Conservation (phyloP, 2,329 filamentous ascomycete genomes). For the Fusarium goolgardi region DNA sequence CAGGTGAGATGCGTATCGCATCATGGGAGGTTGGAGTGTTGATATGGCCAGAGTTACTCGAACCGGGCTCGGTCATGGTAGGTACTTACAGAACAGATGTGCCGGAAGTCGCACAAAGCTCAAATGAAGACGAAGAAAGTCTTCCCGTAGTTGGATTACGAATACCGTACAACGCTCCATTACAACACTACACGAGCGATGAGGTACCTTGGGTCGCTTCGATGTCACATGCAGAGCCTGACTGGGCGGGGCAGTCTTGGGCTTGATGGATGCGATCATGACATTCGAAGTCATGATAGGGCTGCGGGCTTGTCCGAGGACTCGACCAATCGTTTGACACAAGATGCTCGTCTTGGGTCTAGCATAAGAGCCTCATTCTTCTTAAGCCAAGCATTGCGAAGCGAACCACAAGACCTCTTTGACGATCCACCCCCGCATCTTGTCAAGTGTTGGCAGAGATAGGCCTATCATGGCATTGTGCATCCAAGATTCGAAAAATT, state of each 20-base stretch:
- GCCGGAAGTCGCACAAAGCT: conserved; percentile 52
- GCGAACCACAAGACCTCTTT: conserved; percentile 17
- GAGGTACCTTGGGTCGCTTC: conserved; percentile 85
- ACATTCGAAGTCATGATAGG: conserved; percentile 24
- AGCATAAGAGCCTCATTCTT: conserved; percentile 19
- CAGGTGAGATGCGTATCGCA: conserved; percentile 74
- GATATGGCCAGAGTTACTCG: conserved; percentile 77
- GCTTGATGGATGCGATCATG: conserved; percentile 17
- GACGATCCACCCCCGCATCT: conserved; percentile 45
- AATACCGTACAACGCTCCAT: conserved; percentile 84
- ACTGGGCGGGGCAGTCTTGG: conserved; percentile 66
- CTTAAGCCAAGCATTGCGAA: conserved; percentile 18
- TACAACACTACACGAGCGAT: conserved; percentile 70
- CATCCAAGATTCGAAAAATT: conserved; percentile 25
- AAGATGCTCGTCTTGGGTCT: conserved; percentile 13
- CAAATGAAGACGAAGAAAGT: conserved; percentile 38
- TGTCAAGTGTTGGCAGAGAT: conserved; percentile 23
- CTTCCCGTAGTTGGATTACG: conserved; percentile 72
- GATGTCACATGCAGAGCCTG: conserved; percentile 67
- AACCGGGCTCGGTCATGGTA: conserved; percentile 68
- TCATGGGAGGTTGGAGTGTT: conserved; percentile 89
- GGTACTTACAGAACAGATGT: conserved; percentile 73
- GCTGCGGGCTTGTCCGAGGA: neutral
- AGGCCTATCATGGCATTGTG: conserved; percentile 17
- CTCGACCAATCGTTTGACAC: conserved; percentile 34